These are phyloP conservation scores for Coprinopsis cinerea DNA, from an alignment of 768 basidiomycete genomes.

Conservation along the genomic window DNA sequence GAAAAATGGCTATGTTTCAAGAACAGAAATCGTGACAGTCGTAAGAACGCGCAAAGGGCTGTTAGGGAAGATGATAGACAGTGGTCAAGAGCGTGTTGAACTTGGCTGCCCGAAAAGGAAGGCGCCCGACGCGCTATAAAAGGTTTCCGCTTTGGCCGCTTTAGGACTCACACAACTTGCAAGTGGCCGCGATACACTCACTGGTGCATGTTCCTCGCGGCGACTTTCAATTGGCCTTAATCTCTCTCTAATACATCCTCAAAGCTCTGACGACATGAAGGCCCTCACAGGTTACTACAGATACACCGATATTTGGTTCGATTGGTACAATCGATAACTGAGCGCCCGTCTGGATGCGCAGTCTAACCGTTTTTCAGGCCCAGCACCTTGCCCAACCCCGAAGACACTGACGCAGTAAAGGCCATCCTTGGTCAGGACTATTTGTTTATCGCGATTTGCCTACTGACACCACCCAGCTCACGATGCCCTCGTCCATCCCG, in stretches of 20 bases:
- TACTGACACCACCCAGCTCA: constrained; percentile 36
- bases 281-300: constrained; percentile 66
- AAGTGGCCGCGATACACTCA: constrained; percentile 7
- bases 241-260: not conserved
- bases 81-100: constrained; percentile 8
- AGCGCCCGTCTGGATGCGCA: not conserved
- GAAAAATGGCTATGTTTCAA: constrained; percentile 6
- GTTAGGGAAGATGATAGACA: constrained; percentile 1
- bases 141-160: not conserved
- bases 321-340: constrained; percentile 44
- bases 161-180: constrained; percentile 1
- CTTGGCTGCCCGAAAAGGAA: constrained; percentile 5
- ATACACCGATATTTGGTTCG: constrained; percentile 81
- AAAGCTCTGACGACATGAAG: not conserved
- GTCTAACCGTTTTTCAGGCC: constrained; percentile 39
- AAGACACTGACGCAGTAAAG: constrained; percentile 58
- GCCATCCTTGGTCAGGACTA: constrained; percentile 48
- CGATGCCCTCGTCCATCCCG: constrained; percentile 60
- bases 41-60: constrained; percentile 1
- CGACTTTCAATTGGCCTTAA: constrained; percentile 6
- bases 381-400: constrained; percentile 45
- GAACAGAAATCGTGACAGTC: constrained; percentile 1
- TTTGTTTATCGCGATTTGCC: not conserved
- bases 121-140: not conserved
- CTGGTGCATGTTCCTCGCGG: too few relatives aligned